These are phyloP conservation scores for Carex scoparia DNA, from an alignment of 176 grass and related monocot genomes.

Conservation along the genomic window DNA sequence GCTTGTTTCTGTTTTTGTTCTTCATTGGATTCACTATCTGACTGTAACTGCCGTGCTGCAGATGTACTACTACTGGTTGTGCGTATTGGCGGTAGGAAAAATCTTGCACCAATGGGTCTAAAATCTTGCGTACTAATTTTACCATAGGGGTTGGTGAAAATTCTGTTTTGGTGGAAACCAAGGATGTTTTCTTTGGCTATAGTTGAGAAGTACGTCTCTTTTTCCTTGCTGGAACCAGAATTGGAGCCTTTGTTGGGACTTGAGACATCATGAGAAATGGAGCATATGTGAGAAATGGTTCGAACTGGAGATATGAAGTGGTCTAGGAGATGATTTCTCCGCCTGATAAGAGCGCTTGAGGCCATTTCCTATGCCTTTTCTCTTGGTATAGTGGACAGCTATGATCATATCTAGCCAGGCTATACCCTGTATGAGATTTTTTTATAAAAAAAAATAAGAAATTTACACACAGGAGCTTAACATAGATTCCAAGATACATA, in stretches of 20 bases:
- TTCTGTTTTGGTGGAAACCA: slow-evolving; percentile 24
- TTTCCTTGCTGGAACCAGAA: slow-evolving; percentile 25
- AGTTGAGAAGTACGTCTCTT: slow-evolving; percentile 17
- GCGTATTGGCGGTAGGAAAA: slow-evolving; percentile 41
- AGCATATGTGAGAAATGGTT: slow-evolving; percentile 27
- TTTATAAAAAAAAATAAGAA: not conserved
- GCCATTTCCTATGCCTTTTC: slow-evolving; percentile 58
- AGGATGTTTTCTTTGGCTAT: slow-evolving; percentile 21
- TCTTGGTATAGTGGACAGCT: slow-evolving; percentile 37
- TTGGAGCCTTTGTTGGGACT: slow-evolving; percentile 27
- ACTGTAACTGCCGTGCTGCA: slow-evolving; percentile 27
- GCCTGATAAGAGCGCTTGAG: slow-evolving; percentile 59
- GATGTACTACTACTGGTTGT: slow-evolving; percentile 34
- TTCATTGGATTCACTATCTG: slow-evolving; percentile 33
- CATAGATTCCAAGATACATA: slow-evolving; percentile 14
- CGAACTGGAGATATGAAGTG: slow-evolving; percentile 28
- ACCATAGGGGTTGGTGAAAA: slow-evolving; percentile 15
- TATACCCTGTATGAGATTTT: slow-evolving; percentile 42
- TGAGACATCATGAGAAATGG: slow-evolving; percentile 43
- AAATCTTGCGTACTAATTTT: slow-evolving; percentile 28
- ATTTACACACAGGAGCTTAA: slow-evolving; percentile 1
- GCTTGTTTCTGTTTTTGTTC: slow-evolving; percentile 45
- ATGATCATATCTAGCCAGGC: slow-evolving; percentile 39
- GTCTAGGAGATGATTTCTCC: slow-evolving; percentile 45
- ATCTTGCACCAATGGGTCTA: slow-evolving; percentile 48